Base-by-base conservation (phyloP, 1,139 yeast species). In the Cylindricascospora bacillispora region DNA sequence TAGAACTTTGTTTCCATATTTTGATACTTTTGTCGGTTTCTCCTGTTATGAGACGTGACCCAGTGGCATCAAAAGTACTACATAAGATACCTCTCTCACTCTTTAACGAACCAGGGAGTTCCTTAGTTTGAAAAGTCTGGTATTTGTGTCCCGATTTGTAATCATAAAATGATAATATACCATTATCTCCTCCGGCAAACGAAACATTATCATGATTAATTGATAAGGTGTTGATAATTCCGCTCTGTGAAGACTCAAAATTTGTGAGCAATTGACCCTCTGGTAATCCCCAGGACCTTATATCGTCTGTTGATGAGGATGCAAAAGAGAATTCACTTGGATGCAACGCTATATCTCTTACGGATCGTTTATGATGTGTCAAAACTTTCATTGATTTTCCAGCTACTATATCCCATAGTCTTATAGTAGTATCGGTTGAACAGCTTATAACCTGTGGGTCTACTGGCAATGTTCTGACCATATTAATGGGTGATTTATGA, bases 21-120 rank as follows among this genome's bases (percentile, higher is more conserved):
- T 85, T 83, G 29, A 89, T 72, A 44, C 85, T 77, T 54, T 85
- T 86, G 54, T 89, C 98, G 7, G 85, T 77, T 45, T 81, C 94
- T 31, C 95, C 83, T 0, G 95, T 82, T 13, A 89, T 66, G 34
- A 89, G 57, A 25, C 95, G 65, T 42, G 76, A 54, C 0, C 97
- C 95, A 40, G 83, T 75, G 51, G 65, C 62, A 53, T 89, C 97
- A 52, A 83, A 85, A 2, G 72, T 52, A 25, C 86, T 70, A 7
- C 86, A 69, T 40, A 77, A 65, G 3, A 86, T 70, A 6, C 93
- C 80, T 17, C 70, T 62, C 41, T 76, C 85, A 24, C 75, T 61
- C 11, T 69, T 76, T 13, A 70, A 49, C 0, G 85, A 69, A 0
- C 95, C 95, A 0, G 86, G 80, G 12, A 76, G 63, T 4, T 70